A percentile compares a stretch with the other conserved stretches of the same genome.
These are phyloP conservation scores for Thermochaetoides thermophila DNA, from an alignment of 495 filamentous ascomycete species.

Conservation along the genomic window DNA sequence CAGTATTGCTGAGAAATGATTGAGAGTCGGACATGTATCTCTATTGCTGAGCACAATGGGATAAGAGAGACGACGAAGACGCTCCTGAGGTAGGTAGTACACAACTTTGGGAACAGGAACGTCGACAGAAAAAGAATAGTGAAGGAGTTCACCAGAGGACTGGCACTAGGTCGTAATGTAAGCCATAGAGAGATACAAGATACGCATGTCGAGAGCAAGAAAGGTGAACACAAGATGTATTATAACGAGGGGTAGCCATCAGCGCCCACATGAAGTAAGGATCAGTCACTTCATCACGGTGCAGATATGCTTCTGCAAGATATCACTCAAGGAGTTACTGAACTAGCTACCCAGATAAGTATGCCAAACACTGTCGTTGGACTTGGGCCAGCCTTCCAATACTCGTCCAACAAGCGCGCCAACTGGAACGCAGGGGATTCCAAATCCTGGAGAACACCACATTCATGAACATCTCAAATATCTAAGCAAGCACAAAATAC, in stretches of 20 bases:
- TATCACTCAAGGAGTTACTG: conserved; percentile 8
- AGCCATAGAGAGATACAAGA: conserved; percentile 22
- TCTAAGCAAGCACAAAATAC: too few species aligned
- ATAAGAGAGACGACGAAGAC: conserved; percentile 1
- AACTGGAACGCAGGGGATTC: conserved; percentile 32
- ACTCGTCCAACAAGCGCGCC: conserved; percentile 3
- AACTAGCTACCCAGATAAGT: too few species aligned
- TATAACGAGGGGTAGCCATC: conserved; percentile 11
- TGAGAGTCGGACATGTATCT: conserved; percentile 13
- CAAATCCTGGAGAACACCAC: conserved; percentile 3
- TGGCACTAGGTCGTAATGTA: conserved; percentile 16
- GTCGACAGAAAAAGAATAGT: conserved; percentile 32
- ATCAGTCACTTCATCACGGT: conserved; percentile 5
- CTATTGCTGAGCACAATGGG: conserved; percentile 10
- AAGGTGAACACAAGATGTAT: conserved; percentile 10
- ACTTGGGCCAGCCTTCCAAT: conserved; percentile 1
- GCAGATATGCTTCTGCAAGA: conserved; percentile 11
- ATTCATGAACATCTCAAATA: conserved; percentile 7
- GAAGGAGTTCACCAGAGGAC: conserved; percentile 38
- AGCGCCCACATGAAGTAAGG: conserved; percentile 4
- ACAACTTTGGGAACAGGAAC: conserved; percentile 9
- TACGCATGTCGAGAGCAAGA: conserved; percentile 9
- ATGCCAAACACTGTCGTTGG: conserved; percentile 7
- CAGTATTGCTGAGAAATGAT: conserved; percentile 17
- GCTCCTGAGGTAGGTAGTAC: conserved; percentile 1